Percentiles rank a stretch among this genome's conserved stretches.
These are phyloP conservation scores for Scheffersomyces spartinae DNA, from an alignment of 805 yeast genomes.

Conservation along the genomic window DNA sequence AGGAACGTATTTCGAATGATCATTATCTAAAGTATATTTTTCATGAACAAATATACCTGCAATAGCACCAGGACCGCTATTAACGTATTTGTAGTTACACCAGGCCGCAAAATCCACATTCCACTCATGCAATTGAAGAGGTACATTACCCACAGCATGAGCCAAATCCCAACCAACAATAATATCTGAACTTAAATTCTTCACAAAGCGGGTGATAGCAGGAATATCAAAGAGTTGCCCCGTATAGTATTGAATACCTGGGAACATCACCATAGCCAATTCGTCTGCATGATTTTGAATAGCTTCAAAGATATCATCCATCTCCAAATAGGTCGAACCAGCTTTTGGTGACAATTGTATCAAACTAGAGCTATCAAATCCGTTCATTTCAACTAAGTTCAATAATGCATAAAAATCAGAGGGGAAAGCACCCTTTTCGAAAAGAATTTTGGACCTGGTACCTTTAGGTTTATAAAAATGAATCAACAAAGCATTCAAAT, in stretches of 20 bases:
- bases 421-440: constrained; percentile 85
- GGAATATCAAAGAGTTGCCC: constrained; percentile 79
- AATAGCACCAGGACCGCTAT: constrained; percentile 89
- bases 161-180: constrained; percentile 92
- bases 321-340: constrained; percentile 45
- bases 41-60: constrained; percentile 79
- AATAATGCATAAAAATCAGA: constrained; percentile 82
- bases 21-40: constrained; percentile 21
- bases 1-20: constrained; percentile 32
- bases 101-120: constrained; percentile 87
- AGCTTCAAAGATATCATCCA: constrained; percentile 47
- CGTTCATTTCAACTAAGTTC: constrained; percentile 57
- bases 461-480: constrained; percentile 65
- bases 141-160: constrained; percentile 87
- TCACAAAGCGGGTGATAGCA: constrained; percentile 55
- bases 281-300: constrained; percentile 48
- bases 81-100: constrained; percentile 88
- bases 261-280: constrained; percentile 64
- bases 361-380: constrained; percentile 41
- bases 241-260: constrained; percentile 87
- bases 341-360: constrained; percentile 52
- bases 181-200: constrained; percentile 28
- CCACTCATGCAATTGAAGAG: constrained; percentile 74
- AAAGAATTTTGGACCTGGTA: constrained; percentile 54
- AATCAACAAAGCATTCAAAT: constrained; percentile 62